A percentile compares a stretch with the other conserved stretches of the same genome.
phyloP scores from a whole-genome alignment of 129 eudicot genomes.

The Erigeron canadensis region DNA sequence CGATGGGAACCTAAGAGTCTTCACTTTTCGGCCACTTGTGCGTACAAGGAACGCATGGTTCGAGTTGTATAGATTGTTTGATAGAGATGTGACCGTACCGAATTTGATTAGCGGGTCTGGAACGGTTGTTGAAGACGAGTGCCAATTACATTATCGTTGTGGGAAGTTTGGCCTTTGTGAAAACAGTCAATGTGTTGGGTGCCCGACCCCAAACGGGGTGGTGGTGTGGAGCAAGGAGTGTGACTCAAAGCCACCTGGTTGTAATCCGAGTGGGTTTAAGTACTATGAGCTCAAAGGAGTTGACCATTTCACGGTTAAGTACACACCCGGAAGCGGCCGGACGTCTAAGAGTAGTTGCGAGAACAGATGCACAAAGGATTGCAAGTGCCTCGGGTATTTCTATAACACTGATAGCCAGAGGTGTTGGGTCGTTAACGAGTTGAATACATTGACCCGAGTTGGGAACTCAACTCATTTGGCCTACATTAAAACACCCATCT shows the following conservation, averaged over 20 bases:
- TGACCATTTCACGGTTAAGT: slow-evolving; percentile 20
- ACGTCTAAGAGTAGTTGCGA: not conserved
- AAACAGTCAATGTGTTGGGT: slow-evolving; percentile 50
- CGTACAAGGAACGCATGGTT: slow-evolving; percentile 40
- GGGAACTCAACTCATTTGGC: no score
- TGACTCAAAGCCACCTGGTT: slow-evolving; percentile 6
- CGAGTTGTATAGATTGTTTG: slow-evolving; percentile 37
- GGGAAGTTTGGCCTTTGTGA: slow-evolving; percentile 53
- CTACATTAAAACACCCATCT: no score
- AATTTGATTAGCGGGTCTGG: not conserved
- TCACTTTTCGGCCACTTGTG: slow-evolving; percentile 34
- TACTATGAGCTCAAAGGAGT: slow-evolving; percentile 19
- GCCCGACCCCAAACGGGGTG: slow-evolving; percentile 44
- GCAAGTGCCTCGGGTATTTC: slow-evolving; percentile 14
- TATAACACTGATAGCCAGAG: slow-evolving; percentile 10
- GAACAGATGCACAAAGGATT: slow-evolving; percentile 20
- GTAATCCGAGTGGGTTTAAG: not conserved
- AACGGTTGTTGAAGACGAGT: slow-evolving; percentile 23
- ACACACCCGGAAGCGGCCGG: not conserved
- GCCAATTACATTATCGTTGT: slow-evolving; percentile 51
- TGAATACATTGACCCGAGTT: not conserved
- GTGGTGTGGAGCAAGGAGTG: slow-evolving; percentile 38
- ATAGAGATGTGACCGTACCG: not conserved
- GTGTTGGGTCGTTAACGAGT: slow-evolving; percentile 15
- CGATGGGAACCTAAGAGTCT: slow-evolving; percentile 50